Evolutionary conservation across 2,329 filamentous ascomycete species (phyloP).

Genomic region (Colletotrichum lini): DNA sequence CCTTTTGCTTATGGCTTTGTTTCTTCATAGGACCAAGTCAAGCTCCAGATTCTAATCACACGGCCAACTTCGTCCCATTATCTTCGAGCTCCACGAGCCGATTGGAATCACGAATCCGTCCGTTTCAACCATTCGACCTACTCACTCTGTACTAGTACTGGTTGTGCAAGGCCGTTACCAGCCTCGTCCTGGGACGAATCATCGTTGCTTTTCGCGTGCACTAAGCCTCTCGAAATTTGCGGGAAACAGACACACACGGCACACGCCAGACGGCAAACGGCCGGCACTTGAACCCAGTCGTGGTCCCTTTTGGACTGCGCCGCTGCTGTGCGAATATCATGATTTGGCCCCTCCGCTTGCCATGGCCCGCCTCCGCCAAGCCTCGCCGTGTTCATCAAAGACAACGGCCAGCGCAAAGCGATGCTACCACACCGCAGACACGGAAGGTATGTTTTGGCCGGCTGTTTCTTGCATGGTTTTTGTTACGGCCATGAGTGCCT

Average conservation of each 20-base stretch:
- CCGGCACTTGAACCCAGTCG: conserved; percentile 8
- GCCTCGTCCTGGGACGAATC: not conserved
- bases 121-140: conserved; percentile 20
- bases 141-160: not conserved
- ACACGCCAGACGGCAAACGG: not conserved
- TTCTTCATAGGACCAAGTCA: conserved; percentile 24
- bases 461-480: not conserved
- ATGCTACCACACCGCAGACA: not conserved
- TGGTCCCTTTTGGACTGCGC: not conserved
- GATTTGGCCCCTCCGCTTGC: conserved; percentile 4
- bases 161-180: not conserved
- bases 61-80: conserved; percentile 23
- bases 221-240: conserved; percentile 15
- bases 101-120: conserved; percentile 16
- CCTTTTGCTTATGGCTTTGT: not conserved
- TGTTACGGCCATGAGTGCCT: not conserved
- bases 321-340: conserved; percentile 16
- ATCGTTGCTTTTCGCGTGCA: not conserved
- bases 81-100: not conserved
- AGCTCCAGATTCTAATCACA: not conserved
- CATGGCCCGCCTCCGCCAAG: not conserved
- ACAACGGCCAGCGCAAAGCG: not conserved
- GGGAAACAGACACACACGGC: not conserved
- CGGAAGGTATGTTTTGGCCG: not conserved
- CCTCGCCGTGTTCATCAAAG: conserved; percentile 15